Conservation (phyloP, 1,139 yeast species). For the Blastobotrys aristatus region DNA sequence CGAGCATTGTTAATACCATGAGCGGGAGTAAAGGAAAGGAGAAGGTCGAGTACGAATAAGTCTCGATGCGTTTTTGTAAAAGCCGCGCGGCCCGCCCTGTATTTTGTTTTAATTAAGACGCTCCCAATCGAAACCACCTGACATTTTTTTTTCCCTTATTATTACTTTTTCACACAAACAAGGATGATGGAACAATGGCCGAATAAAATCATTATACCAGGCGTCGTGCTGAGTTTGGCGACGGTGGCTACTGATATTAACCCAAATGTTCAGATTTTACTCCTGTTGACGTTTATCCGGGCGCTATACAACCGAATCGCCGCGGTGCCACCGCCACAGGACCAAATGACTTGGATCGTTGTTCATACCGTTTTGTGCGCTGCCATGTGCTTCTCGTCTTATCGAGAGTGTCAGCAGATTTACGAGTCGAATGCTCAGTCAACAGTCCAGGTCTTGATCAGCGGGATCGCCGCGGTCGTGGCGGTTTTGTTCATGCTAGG, state of each 20-base stretch:
- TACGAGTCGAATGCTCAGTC: neutral
- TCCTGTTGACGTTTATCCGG: constrained; percentile 21
- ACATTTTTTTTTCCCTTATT: too few species aligned
- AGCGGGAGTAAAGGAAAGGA: neutral
- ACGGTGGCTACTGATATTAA: constrained; percentile 6
- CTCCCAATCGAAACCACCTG: too few species aligned
- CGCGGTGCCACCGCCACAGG: neutral
- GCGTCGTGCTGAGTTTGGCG: neutral
- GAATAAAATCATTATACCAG: neutral
- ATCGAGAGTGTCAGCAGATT: neutral
- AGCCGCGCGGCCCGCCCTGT: too few species aligned
- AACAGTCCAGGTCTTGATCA: constrained; percentile 9
- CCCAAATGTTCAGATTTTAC: constrained; percentile 20
- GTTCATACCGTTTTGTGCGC: neutral
- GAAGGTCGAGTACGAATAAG: too few species aligned
- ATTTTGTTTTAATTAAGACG: too few species aligned
- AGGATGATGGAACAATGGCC: constrained; percentile 12
- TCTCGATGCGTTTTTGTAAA: too few species aligned
- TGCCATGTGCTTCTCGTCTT: neutral
- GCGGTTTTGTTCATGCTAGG: constrained; percentile 8
- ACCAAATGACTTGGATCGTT: neutral
- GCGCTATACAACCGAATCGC: constrained; percentile 16
- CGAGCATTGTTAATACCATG: too few species aligned
- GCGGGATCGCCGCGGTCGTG: constrained; percentile 10
- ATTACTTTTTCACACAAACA: too few species aligned